phyloP scores from a whole-genome alignment of 192 early-diverging fungal species.

The Mortierella hygrophila region DNA sequence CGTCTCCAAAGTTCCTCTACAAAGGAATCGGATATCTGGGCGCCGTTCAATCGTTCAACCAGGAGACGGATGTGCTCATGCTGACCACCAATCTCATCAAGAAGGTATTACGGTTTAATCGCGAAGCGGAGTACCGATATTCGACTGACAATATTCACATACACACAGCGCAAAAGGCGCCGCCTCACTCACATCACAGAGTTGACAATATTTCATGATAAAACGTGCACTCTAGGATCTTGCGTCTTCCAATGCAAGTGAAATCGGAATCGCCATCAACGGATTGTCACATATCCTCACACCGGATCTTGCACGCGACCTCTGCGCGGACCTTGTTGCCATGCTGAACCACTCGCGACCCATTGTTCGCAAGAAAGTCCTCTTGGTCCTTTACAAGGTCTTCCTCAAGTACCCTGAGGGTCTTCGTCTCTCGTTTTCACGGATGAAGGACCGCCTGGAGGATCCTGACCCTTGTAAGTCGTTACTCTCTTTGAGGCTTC shows the following conservation, averaged over 20 bases:
- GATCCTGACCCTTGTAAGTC: slow-evolving; percentile 90
- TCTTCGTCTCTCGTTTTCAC: slow-evolving; percentile 81
- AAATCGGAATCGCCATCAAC: slow-evolving; percentile 92
- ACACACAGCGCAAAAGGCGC: too few relatives aligned
- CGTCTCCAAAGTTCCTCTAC: slow-evolving; percentile 83
- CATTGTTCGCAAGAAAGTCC: slow-evolving; percentile 93
- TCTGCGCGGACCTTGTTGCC: slow-evolving; percentile 86
- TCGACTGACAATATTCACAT: not conserved
- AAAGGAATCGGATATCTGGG: slow-evolving; percentile 95
- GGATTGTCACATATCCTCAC: slow-evolving; percentile 94
- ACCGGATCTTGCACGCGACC: slow-evolving; percentile 88
- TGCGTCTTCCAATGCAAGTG: slow-evolving; percentile 83
- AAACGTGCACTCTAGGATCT: slow-evolving; percentile 76
- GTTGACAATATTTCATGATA: not conserved
- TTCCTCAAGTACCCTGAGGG: slow-evolving; percentile 94
- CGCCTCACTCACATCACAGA: not conserved
- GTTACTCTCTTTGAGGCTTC: not conserved
- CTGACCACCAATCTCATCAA: slow-evolving; percentile 96
- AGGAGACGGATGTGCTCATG: slow-evolving; percentile 97
- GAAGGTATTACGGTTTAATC: slow-evolving; percentile 71
- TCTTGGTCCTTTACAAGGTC: slow-evolving; percentile 89
- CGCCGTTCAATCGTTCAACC: slow-evolving; percentile 89
- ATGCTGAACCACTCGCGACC: slow-evolving; percentile 95
- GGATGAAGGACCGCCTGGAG: slow-evolving; percentile 89
- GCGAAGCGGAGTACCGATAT: slow-evolving; percentile 16